Percentiles rank a stretch among this genome's conserved stretches.
phyloP scores from a whole-genome alignment of 768 basidiomycete species.

The Panaeolus cyanescens region DNA sequence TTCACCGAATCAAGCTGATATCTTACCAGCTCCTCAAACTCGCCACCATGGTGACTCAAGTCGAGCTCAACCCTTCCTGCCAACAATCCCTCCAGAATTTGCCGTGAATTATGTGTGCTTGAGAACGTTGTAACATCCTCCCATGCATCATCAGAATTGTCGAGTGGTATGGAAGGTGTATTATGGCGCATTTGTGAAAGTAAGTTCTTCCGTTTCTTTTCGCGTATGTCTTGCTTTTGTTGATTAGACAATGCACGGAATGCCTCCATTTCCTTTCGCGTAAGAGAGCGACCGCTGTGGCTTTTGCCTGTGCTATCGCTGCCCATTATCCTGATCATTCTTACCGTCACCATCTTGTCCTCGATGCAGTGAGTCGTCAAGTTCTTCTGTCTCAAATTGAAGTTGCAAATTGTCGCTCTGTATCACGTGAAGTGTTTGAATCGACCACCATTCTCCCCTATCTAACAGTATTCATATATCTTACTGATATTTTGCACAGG shows the following conservation, averaged over 20 bases:
- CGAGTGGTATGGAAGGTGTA: neutral
- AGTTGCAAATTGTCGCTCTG: neutral
- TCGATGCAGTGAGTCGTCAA: neutral
- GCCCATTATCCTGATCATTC: neutral
- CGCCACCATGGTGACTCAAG: slow-evolving; percentile 2
- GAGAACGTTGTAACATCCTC: neutral
- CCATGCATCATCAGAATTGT: neutral
- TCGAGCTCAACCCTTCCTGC: neutral
- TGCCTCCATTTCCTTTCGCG: neutral
- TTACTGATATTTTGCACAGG: too few relatives aligned
- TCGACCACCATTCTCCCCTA: neutral
- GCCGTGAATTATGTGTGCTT: neutral
- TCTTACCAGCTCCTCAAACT: slow-evolving; percentile 7
- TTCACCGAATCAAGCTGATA: neutral
- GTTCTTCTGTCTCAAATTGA: too few relatives aligned
- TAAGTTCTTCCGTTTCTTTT: neutral
- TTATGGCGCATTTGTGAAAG: neutral
- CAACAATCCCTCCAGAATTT: neutral
- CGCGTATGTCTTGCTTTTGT: neutral
- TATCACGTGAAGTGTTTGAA: neutral
- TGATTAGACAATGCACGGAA: neutral
- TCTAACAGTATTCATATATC: too few relatives aligned
- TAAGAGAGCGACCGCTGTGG: neutral
- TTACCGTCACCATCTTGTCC: neutral
- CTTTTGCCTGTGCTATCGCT: neutral